Evolutionary conservation across 1,284 basidiomycete species (phyloP).

Genomic region (Ceratorhiza oryzae-sativae): DNA sequence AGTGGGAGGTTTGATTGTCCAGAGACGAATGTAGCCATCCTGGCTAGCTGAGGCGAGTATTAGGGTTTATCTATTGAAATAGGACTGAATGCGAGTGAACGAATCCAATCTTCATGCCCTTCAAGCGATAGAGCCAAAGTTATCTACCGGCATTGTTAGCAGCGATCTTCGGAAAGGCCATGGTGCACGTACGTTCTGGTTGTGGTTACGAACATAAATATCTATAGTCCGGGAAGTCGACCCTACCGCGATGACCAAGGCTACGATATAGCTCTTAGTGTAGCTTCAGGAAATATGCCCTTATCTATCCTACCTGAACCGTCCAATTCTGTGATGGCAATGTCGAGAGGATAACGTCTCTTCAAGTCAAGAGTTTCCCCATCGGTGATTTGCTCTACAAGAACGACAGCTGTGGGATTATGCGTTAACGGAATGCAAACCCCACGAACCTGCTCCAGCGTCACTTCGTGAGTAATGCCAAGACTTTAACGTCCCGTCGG

Average conservation of each 20-base stretch:
- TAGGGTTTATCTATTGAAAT: constrained; percentile 51
- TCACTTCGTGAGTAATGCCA: constrained; percentile 59
- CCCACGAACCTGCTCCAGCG: constrained; percentile 19
- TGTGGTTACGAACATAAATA: constrained; percentile 70
- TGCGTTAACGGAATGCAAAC: background rate
- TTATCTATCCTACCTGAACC: constrained; percentile 60
- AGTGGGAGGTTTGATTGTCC: constrained; percentile 67
- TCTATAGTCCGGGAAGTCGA: constrained; percentile 79
- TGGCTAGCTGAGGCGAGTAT: constrained; percentile 90
- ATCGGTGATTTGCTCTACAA: constrained; percentile 36
- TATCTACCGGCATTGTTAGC: constrained; percentile 46
- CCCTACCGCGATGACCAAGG: constrained; percentile 74
- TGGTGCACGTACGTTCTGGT: constrained; percentile 49
- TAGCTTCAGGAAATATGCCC: background rate
- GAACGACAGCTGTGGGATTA: background rate
- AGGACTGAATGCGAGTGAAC: constrained; percentile 72
- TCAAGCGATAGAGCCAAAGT: constrained; percentile 60
- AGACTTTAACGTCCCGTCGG: constrained; percentile 76
- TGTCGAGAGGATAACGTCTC: constrained; percentile 77
- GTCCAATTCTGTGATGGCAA: constrained; percentile 71
- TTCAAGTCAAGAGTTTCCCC: constrained; percentile 67
- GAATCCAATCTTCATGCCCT: constrained; percentile 95
- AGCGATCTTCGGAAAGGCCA: constrained; percentile 20
- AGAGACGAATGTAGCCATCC: constrained; percentile 88
- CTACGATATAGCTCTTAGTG: constrained; percentile 53